These are phyloP conservation scores for Epichloe elymi DNA, from an alignment of 2,329 filamentous ascomycete species.

Conservation along the genomic window DNA sequence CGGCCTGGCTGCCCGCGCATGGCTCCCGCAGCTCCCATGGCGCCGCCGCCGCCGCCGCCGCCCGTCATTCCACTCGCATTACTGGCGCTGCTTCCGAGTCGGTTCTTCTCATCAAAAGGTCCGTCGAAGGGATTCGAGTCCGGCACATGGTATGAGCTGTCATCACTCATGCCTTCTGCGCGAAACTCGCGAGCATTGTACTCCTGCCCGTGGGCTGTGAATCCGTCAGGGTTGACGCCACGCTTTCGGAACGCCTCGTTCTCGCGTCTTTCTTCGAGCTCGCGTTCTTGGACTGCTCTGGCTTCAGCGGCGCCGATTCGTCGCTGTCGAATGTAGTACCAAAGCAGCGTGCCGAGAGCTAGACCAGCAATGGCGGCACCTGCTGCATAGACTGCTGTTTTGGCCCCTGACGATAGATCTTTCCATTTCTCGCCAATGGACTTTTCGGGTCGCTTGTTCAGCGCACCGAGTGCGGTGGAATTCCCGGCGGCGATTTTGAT, in stretches of 20 bases:
- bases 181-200: slow-evolving; percentile 8
- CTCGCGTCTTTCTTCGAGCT: slow-evolving; percentile 36
- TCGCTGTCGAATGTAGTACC: slow-evolving; percentile 44
- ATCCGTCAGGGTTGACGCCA: slow-evolving; percentile 35
- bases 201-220: slow-evolving; percentile 17
- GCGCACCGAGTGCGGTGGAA: slow-evolving; percentile 36
- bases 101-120: slow-evolving; percentile 5
- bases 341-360: slow-evolving; percentile 27
- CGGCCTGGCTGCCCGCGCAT: slow-evolving; percentile 1
- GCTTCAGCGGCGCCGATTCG: slow-evolving; percentile 39
- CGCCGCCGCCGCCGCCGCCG: not conserved
- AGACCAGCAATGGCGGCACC: slow-evolving; percentile 30
- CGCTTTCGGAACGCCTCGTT: slow-evolving; percentile 34
- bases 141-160: slow-evolving; percentile 9
- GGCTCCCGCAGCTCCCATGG: not conserved
- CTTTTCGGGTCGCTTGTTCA: slow-evolving; percentile 27
- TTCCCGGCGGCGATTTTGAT: slow-evolving; percentile 45
- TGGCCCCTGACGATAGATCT: slow-evolving; percentile 34
- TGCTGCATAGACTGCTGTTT: slow-evolving; percentile 38
- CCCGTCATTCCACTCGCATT: slow-evolving; percentile 8
- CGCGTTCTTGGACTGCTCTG: slow-evolving; percentile 27
- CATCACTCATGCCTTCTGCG: slow-evolving; percentile 5
- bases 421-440: slow-evolving; percentile 40
- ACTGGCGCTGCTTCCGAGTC: slow-evolving; percentile 5
- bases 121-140: slow-evolving; percentile 7